These are phyloP conservation scores for grape (Vitis vinifera) DNA, from an alignment of 164 flowering plant genomes.

Conservation along the genomic window DNA sequence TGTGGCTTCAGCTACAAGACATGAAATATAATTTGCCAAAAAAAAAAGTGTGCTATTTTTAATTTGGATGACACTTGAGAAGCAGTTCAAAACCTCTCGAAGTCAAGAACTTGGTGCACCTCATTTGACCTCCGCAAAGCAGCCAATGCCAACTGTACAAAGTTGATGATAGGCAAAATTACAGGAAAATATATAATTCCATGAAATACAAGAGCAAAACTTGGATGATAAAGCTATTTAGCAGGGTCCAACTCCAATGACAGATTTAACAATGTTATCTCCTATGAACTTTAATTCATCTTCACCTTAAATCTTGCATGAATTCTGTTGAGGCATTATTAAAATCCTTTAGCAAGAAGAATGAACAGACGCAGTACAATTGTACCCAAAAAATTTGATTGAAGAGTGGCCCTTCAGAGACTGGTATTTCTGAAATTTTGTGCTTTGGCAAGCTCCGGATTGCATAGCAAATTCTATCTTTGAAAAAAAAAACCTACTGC, in stretches of 20 bases:
- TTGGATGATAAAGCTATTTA: not conserved
- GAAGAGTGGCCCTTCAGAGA: no score
- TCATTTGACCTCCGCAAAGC: slow-evolving; percentile 75
- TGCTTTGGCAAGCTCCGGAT: no score
- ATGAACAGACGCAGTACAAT: no score
- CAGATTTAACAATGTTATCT: no score
- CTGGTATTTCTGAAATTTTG: no score
- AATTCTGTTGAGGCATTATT: no score
- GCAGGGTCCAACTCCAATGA: not conserved
- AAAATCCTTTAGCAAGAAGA: no score
- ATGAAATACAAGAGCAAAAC: not conserved
- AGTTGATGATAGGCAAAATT: not conserved
- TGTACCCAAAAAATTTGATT: no score
- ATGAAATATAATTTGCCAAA: not conserved
- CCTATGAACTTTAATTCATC: no score
- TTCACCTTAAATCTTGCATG: no score
- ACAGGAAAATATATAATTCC: not conserved
- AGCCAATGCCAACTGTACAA: slow-evolving; percentile 87
- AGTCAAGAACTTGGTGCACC: slow-evolving; percentile 60
- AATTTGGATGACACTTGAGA: slow-evolving; percentile 4
- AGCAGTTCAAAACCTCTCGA: slow-evolving; percentile 61
- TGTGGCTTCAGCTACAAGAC: not conserved
- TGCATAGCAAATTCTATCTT: no score
- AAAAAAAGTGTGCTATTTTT: not conserved
- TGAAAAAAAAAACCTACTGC: no score